Base-by-base conservation (phyloP, 2,329 filamentous ascomycete genomes). In the Penicillium sp. region DNA sequence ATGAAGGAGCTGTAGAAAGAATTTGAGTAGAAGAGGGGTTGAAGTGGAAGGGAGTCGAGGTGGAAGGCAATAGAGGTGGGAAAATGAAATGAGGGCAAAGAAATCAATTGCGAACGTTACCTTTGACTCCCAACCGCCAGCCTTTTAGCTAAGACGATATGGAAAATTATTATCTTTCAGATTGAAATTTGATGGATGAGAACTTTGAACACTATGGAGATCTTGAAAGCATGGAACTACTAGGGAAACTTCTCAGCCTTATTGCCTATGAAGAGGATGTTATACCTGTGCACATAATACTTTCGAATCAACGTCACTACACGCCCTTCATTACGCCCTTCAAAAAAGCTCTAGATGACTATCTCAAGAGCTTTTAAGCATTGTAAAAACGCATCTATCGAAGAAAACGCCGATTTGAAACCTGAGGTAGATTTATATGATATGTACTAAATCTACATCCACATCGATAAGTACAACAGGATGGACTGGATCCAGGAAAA, bases 81-180 rank as follows among this genome's bases (percentile, higher is more conserved):
- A 22, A 22, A 22, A 22, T 22, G 19, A 22, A 22, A 22, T 22
- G 19, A 22, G 19, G 19, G 19, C 19, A 22, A 22, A 22, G 19
- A 22, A 22, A 22, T 22, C 19, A 22, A 22, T 22, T 22, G 19
- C 19, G 19, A 22, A 22, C 19, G 19, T 25, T 28, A 11, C 13
- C 38, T 16, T n/a, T 16, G 26, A 4, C 19, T 4, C 13, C 11
- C 14, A n/a, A 55, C 1, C 46, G 11, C 30, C 22, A 38, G 11
- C 30, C 30, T 26, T 38, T 0, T n/a, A 14, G 22, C 16, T 48
- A 19, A 19, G 35, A 35, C 6, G 53, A 56, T n/a, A 7, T 37
- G 26, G 28, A 56, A 22, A 22, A 22, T 22, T 16, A 46, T 46
- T 25, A n/a, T 46, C 19, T 56, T n/a, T 56, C 53, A 6, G 53